Percentiles rank a stretch among this genome's conserved stretches.
Conservation (phyloP, 2,329 filamentous ascomycete genomes). For the Botryotinia convoluta region DNA sequence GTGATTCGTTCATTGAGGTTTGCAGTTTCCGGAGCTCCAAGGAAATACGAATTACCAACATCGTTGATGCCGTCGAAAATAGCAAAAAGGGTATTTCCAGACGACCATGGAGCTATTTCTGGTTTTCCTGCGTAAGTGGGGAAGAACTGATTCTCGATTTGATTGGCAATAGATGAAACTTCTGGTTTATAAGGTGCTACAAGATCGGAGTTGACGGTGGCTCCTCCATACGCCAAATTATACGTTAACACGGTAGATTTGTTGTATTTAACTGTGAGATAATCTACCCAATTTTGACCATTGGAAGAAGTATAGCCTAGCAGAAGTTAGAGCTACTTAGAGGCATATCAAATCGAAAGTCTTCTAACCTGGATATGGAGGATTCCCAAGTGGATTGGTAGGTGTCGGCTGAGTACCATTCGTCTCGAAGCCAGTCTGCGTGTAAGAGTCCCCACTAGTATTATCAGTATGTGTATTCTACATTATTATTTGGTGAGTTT, state of each 20-base stretch:
- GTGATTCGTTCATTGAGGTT: slow-evolving; percentile 44
- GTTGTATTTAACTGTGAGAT: slow-evolving; percentile 46
- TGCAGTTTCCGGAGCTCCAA: slow-evolving; percentile 35
- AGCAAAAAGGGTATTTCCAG: slow-evolving; percentile 29
- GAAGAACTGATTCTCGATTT: slow-evolving; percentile 44
- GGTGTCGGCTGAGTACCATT: slow-evolving; percentile 38
- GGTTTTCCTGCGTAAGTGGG: slow-evolving; percentile 41
- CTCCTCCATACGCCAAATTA: slow-evolving; percentile 50
- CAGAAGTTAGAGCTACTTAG: neutral
- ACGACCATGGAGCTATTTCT: slow-evolving; percentile 28
- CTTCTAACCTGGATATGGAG: slow-evolving; percentile 39
- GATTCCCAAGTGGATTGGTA: slow-evolving; percentile 43
- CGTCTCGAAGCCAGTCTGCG: slow-evolving; percentile 41
- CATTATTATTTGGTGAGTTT: neutral
- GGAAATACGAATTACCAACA: slow-evolving; percentile 49
- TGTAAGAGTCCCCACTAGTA: slow-evolving; percentile 44
- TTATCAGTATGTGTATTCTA: neutral
- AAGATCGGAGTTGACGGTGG: slow-evolving; percentile 41
- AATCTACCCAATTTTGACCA: slow-evolving; percentile 57
- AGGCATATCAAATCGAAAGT: neutral
- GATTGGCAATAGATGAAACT: slow-evolving; percentile 41
- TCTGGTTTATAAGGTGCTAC: slow-evolving; percentile 40
- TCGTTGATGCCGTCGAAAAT: slow-evolving; percentile 56
- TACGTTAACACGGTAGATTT: slow-evolving; percentile 47
- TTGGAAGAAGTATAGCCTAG: slow-evolving; percentile 40